Conservation (phyloP, 768 basidiomycete genomes). For the Auricularia sp. region DNA sequence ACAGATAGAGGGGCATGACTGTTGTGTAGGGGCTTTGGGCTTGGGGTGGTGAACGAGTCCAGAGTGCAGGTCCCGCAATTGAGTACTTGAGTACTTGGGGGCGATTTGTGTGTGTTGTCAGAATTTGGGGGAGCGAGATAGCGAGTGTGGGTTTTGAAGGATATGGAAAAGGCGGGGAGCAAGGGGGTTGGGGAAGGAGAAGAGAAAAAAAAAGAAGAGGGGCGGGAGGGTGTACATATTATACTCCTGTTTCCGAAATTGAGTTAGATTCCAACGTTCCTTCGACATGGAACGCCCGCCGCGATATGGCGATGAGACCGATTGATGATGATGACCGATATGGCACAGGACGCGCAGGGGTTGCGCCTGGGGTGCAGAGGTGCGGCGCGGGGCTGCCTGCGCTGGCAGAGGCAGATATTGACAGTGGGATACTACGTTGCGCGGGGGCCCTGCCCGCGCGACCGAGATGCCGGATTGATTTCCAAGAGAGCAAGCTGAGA, state of each 20-base stretch:
- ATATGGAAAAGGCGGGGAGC: too few relatives aligned
- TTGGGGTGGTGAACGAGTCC: not conserved
- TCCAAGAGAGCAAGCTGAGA: too few relatives aligned
- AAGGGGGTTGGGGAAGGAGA: not conserved
- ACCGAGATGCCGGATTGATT: too few relatives aligned
- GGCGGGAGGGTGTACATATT: not conserved
- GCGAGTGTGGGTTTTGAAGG: not conserved
- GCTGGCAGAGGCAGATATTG: too few relatives aligned
- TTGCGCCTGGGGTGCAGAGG: not conserved
- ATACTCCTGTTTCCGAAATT: not conserved
- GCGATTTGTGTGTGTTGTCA: not conserved
- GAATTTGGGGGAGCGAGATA: not conserved
- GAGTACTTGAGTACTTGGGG: not conserved
- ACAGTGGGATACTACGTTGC: too few relatives aligned
- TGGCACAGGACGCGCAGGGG: not conserved
- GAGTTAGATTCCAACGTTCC: too few relatives aligned
- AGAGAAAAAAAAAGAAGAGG: not conserved
- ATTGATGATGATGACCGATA: not conserved
- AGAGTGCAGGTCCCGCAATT: not conserved
- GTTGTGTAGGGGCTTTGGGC: not conserved
- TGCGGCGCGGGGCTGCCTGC: not conserved
- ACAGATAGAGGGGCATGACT: not conserved
- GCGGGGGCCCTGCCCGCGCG: too few relatives aligned
- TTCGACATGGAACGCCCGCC: too few relatives aligned
- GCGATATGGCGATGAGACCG: too few relatives aligned